Conservation (phyloP, 1,139 yeast species). For the Chernovozyma sophiae-reginae region DNA sequence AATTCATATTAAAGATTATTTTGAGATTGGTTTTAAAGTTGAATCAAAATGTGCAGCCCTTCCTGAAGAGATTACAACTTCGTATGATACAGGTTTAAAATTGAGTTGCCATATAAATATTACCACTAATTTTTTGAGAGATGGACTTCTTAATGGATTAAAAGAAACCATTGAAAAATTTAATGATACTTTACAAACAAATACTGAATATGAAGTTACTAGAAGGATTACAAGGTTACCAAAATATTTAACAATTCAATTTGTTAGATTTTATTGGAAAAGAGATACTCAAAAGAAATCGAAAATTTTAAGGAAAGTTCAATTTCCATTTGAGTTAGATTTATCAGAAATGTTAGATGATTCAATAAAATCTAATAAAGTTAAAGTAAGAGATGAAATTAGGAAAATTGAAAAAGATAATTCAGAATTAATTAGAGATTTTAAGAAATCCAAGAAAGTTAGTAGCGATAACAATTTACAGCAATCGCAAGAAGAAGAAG, state of each 20-base stretch:
- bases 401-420: slow-evolving; percentile 75
- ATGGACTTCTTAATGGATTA: slow-evolving; percentile 75
- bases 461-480: slow-evolving; percentile 22
- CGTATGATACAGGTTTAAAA: slow-evolving; percentile 58
- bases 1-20: slow-evolving; percentile 51
- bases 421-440: slow-evolving; percentile 68
- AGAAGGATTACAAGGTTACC: slow-evolving; percentile 80
- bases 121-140: slow-evolving; percentile 81
- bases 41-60: slow-evolving; percentile 57
- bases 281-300: slow-evolving; percentile 87
- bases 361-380: slow-evolving; percentile 60
- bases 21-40: slow-evolving; percentile 63
- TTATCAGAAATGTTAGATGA: slow-evolving; percentile 81
- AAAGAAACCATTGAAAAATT: slow-evolving; percentile 75
- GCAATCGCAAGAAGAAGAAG: slow-evolving; percentile 46
- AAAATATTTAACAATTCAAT: slow-evolving; percentile 82
- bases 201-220: slow-evolving; percentile 66
- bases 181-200: slow-evolving; percentile 63
- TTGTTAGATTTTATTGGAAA: slow-evolving; percentile 94
- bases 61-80: slow-evolving; percentile 43
- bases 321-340: slow-evolving; percentile 91
- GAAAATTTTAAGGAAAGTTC: slow-evolving; percentile 88
- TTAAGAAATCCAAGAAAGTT: slow-evolving; percentile 61
- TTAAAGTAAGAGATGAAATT: slow-evolving; percentile 71
- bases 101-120: slow-evolving; percentile 85